Conservation (phyloP, 495 filamentous ascomycete species). For the Lasiosphaeria miniovina region DNA sequence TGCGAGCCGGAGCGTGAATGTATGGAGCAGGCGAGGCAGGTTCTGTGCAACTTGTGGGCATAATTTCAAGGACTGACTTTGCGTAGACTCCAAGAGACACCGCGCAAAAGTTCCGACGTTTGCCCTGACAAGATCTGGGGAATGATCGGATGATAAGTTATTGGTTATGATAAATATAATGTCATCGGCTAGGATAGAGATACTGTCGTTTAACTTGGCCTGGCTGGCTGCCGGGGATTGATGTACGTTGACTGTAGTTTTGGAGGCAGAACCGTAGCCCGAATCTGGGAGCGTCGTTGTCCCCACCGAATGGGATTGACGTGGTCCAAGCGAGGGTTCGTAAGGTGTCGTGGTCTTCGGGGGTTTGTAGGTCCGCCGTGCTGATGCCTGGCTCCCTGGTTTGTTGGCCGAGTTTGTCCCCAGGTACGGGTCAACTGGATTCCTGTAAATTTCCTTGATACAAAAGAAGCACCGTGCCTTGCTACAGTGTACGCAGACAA, state of each 20-base stretch:
- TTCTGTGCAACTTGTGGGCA: background rate
- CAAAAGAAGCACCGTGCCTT: no score
- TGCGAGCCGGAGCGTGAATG: constrained; percentile 6
- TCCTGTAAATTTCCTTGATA: no score
- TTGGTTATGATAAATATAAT: constrained; percentile 2
- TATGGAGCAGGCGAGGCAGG: constrained; percentile 7
- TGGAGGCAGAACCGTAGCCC: constrained; percentile 10
- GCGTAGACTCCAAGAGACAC: background rate
- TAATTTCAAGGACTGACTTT: background rate
- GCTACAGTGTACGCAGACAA: no score
- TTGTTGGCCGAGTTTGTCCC: no score
- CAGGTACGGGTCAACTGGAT: no score
- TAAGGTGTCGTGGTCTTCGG: no score
- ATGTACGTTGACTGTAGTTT: background rate
- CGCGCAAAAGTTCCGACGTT: constrained; percentile 5
- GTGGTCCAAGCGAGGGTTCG: no score
- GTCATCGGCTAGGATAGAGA: background rate
- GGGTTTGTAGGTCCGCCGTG: no score
- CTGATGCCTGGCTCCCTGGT: no score
- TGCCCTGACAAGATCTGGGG: background rate
- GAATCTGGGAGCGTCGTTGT: background rate
- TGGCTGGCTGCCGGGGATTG: background rate
- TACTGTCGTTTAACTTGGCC: background rate
- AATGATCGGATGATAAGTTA: constrained; percentile 4
- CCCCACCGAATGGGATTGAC: no score